phyloP scores from a whole-genome alignment of 2,329 filamentous ascomycete genomes.

The Epichloe brachyelytri region DNA sequence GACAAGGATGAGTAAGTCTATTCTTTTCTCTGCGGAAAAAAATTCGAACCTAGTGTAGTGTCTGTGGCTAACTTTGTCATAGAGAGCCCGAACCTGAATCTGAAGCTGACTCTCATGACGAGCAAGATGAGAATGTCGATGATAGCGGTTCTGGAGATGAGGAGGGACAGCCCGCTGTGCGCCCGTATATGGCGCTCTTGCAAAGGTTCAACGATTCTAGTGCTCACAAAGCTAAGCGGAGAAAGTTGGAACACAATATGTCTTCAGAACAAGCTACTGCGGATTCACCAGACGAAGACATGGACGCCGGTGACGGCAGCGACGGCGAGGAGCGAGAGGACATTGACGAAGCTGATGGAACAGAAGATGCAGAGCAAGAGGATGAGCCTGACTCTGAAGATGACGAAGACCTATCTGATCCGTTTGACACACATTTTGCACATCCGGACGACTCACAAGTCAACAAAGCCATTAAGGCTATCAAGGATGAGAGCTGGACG shows the following conservation, averaged over 20 bases:
- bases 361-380: slow-evolving; percentile 9
- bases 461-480: slow-evolving; percentile 35
- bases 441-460: slow-evolving; percentile 50
- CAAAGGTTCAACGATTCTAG: slow-evolving; percentile 39
- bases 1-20: slow-evolving; percentile 24
- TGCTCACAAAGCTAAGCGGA: slow-evolving; percentile 38
- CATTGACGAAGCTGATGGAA: slow-evolving; percentile 14
- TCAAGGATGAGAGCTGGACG: slow-evolving; percentile 38
- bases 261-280: slow-evolving; percentile 12
- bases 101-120: slow-evolving; percentile 14
- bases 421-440: slow-evolving; percentile 72
- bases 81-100: slow-evolving; percentile 8
- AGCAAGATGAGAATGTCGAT: slow-evolving; percentile 24
- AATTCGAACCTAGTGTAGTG: background rate
- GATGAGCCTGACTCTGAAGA: slow-evolving; percentile 31
- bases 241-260: slow-evolving; percentile 36
- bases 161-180: slow-evolving; percentile 25
- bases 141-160: slow-evolving; percentile 32
- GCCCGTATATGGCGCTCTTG: slow-evolving; percentile 45
- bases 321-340: slow-evolving; percentile 24
- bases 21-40: background rate
- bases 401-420: slow-evolving; percentile 46
- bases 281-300: background rate
- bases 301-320: slow-evolving; percentile 24
- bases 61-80: background rate